Conservation (phyloP, 805 yeast species). For the Candida schatavii region DNA sequence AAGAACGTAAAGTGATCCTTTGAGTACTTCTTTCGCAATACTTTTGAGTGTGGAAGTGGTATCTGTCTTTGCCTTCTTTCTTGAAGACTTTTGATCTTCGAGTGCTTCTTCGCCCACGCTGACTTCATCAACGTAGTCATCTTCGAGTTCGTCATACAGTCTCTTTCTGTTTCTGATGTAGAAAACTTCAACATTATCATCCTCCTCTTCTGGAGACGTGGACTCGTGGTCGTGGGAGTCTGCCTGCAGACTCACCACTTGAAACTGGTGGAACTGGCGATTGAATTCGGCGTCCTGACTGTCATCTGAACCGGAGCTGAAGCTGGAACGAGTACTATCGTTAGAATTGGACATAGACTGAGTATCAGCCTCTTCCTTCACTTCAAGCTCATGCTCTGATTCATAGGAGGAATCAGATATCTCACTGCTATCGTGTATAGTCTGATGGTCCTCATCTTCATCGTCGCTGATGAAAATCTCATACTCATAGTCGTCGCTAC, state of each 20-base stretch:
- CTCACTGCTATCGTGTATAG: too few species aligned
- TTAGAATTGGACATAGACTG: too few species aligned
- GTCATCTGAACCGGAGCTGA: too few species aligned
- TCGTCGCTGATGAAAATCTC: too few species aligned
- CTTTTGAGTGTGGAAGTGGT: conserved; percentile 10
- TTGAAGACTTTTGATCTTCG: conserved; percentile 3
- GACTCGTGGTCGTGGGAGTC: too few species aligned
- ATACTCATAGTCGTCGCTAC: neutral
- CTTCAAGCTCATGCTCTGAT: too few species aligned
- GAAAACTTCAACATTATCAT: conserved; percentile 5
- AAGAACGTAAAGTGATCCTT: conserved; percentile 29
- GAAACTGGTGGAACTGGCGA: too few species aligned
- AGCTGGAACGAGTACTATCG: too few species aligned
- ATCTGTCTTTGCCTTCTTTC: conserved; percentile 12
- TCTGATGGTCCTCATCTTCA: too few species aligned
- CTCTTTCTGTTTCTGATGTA: conserved; percentile 7
- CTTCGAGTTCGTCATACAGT: conserved; percentile 6
- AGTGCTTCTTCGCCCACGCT: neutral
- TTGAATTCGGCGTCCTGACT: too few species aligned
- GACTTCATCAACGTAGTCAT: conserved; percentile 6
- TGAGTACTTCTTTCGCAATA: conserved; percentile 27
- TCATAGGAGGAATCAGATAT: neutral
- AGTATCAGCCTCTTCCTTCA: too few species aligned
- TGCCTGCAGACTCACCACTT: too few species aligned
- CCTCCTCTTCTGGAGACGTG: conserved; percentile 3